phyloP scores from a whole-genome alignment of 2,329 filamentous ascomycete species.

The Verticillium longisporum region DNA sequence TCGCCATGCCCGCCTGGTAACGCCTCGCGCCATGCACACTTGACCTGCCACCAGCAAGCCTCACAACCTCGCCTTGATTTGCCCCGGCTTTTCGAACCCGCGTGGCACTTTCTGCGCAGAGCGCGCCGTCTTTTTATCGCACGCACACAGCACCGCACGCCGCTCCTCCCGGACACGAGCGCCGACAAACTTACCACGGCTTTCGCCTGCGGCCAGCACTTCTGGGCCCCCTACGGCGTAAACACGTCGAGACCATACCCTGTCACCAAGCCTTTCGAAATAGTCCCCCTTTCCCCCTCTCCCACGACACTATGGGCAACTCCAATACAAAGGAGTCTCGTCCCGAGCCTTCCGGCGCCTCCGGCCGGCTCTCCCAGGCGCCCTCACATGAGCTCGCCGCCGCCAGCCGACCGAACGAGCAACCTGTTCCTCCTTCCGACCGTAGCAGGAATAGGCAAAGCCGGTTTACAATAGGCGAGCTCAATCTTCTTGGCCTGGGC shows the following conservation, averaged over 20 bases:
- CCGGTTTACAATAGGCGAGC: constrained; percentile 33
- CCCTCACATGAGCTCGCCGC: constrained; percentile 6
- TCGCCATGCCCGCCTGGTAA: neutral
- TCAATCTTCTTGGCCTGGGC: constrained; percentile 37
- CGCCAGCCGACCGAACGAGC: constrained; percentile 6
- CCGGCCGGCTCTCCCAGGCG: constrained; percentile 9
- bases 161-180: neutral
- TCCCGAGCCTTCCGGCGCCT: constrained; percentile 11
- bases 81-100: neutral
- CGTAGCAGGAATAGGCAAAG: constrained; percentile 8
- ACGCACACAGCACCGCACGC: neutral
- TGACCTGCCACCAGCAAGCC: neutral
- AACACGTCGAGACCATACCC: neutral
- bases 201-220: neutral
- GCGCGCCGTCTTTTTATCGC: neutral
- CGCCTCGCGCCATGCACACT: neutral
- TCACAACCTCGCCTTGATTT: neutral
- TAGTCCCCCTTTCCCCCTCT: neutral
- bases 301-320: constrained; percentile 26
- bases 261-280: neutral
- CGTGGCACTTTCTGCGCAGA: neutral
- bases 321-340: constrained; percentile 32
- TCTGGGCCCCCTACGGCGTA: neutral
- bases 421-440: neutral
- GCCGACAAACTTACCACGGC: neutral